Evolutionary conservation across 305 asterid genomes (phyloP), one percentile per base, ranked within the genome.

Genomic region (Fraxinus sp.): DNA sequence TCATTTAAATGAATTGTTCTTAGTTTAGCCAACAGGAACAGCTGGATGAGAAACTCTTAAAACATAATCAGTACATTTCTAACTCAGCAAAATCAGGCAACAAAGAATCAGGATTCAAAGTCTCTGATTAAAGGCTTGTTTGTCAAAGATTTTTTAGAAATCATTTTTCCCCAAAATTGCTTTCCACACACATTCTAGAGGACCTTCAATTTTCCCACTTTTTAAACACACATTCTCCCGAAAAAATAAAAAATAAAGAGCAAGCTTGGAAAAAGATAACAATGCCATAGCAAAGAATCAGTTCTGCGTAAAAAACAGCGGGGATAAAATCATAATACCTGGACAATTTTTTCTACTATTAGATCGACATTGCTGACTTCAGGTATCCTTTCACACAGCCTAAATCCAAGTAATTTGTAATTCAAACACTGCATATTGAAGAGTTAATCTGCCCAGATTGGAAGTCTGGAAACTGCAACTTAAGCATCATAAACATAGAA

Each of bases 401-500:
- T 93, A 82, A 90, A 89, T 86, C 97, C 98, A 82, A 93, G 94
- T 82, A 92, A 91, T 88, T 91, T 93, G 93, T 89, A 90, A 93
- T 93, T 95, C 90, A 93, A 90, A 86, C 83, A 85, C 98, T 95
- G 96, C 94, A 93, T 81, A 84, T 87, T 66, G 78, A 84, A 86
- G 79, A 84, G 86, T 82, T 81, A 88, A 87, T 83, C 86, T 87
- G 86, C 83, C 81, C 77, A 55, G 83, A 80, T 79, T 49, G 80
- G 80, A 85, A 82, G 78, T 79, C 79, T 74, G 43, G 77, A 80
- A 79, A 83, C 73, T 68, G 79, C 83, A 83, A 83, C 66, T n/a
- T 66, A 84, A 86, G 82, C 81, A 87, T 57, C 81, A 87, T 74
- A 79, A 84, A 26, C 49, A 81, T 82, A 75, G 24, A 68, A 81